Percentiles rank a stretch among this genome's conserved stretches.
Evolutionary conservation across 1,139 yeast species (phyloP).

Genomic region (Saccharomyces hybrid): DNA sequence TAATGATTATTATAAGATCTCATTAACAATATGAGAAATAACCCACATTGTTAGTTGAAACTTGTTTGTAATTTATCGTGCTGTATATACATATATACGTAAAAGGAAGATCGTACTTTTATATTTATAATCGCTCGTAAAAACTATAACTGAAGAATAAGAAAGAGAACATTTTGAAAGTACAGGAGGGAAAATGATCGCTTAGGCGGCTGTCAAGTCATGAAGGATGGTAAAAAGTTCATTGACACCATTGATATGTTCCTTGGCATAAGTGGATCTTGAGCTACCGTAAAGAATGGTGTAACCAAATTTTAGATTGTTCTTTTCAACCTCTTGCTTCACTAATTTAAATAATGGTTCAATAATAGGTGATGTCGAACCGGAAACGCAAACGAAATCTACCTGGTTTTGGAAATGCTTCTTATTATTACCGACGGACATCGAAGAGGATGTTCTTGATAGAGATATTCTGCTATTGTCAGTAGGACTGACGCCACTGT

Average conservation of each 20-base stretch:
- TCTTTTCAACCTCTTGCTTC: conserved; percentile 35
- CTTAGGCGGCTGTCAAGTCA: not conserved
- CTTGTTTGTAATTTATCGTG: not conserved
- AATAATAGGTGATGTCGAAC: conserved; percentile 58
- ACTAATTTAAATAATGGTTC: conserved; percentile 61
- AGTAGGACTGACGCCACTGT: conserved; percentile 8
- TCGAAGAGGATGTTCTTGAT: conserved; percentile 4
- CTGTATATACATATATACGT: not conserved
- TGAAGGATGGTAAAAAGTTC: conserved; percentile 51
- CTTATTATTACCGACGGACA: conserved; percentile 3
- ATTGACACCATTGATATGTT: conserved; percentile 65
- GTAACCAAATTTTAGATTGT: conserved; percentile 37
- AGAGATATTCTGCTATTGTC: conserved; percentile 2
- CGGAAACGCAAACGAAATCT: conserved; percentile 43
- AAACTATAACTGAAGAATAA: not conserved
- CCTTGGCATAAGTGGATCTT: conserved; percentile 52
- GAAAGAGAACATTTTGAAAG: not conserved
- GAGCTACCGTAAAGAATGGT: conserved; percentile 55
- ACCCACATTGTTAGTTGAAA: not conserved
- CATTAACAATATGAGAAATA: not conserved
- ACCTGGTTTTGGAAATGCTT: conserved; percentile 14
- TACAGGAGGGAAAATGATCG: not conserved
- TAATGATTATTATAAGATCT: not conserved
- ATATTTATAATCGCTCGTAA: not conserved
- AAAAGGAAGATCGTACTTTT: not conserved